These are phyloP conservation scores for Podospora bellae-mahoneyi DNA, from an alignment of 495 filamentous ascomycete genomes.

Conservation along the genomic window DNA sequence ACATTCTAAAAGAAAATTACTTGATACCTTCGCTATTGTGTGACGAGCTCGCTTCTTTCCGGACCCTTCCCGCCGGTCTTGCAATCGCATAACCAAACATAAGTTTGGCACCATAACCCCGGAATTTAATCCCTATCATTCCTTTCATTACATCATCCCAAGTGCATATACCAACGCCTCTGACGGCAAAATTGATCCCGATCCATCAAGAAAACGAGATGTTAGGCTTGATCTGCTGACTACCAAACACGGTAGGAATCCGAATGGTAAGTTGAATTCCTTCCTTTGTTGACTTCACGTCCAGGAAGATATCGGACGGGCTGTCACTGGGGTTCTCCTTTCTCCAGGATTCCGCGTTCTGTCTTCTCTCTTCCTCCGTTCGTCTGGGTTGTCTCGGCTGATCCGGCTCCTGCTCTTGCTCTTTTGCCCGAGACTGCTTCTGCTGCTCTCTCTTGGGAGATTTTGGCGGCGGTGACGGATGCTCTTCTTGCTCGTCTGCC, in stretches of 20 bases:
- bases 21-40: not conserved
- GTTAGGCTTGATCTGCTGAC: conserved; percentile 32
- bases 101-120: not conserved
- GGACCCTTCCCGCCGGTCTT: not conserved
- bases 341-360: conserved; percentile 39
- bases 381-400: conserved; percentile 18
- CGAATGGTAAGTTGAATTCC: conserved; percentile 51
- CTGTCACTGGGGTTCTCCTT: conserved; percentile 41
- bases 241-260: conserved; percentile 49
- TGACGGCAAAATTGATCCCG: not conserved
- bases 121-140: not conserved
- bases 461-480: conserved; percentile 7
- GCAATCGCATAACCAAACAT: not conserved
- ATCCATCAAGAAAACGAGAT: conserved; percentile 32
- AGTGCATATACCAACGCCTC: not conserved
- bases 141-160: not conserved
- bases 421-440: conserved; percentile 1
- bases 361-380: conserved; percentile 34
- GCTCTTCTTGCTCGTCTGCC: not conserved
- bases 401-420: conserved; percentile 13
- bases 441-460: not conserved
- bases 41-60: not conserved
- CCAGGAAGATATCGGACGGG: conserved; percentile 51
- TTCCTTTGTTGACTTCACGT: conserved; percentile 51
- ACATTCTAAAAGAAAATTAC: not conserved